Evolutionary conservation across 495 filamentous ascomycete genomes (phyloP).

Genomic region (Alectoria sarmentosa): DNA sequence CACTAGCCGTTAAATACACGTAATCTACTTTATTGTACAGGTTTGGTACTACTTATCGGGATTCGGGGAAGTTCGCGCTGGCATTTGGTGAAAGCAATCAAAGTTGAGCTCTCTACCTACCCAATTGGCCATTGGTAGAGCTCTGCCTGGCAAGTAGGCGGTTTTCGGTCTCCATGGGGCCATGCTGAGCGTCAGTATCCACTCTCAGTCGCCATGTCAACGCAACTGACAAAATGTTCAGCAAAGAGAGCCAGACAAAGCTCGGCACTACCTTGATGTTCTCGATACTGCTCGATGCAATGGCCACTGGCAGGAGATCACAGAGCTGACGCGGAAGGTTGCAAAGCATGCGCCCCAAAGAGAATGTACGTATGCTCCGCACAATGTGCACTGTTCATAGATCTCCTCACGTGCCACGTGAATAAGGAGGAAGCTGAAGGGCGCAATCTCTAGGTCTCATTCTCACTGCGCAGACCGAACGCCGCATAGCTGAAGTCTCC

Average conservation of each 20-base stretch:
- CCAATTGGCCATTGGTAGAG: background rate
- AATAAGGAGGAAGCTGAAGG: background rate
- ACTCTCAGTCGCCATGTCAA: background rate
- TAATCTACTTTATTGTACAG: too few species aligned
- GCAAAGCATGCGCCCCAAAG: conserved; percentile 86
- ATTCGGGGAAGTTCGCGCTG: background rate
- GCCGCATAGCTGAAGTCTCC: conserved; percentile 50
- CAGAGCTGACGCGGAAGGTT: conserved; percentile 83
- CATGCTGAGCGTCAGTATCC: conserved; percentile 20
- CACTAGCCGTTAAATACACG: conserved; percentile 11
- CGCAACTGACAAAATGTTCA: conserved; percentile 25
- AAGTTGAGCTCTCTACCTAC: background rate
- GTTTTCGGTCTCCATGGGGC: conserved; percentile 3
- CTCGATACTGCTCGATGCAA: conserved; percentile 83
- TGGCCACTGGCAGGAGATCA: conserved; percentile 82
- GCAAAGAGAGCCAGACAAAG: conserved; percentile 57
- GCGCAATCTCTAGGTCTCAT: conserved; percentile 52
- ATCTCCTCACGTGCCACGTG: background rate
- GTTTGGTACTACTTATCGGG: too few species aligned
- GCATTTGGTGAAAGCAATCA: background rate
- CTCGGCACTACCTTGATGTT: conserved; percentile 65
- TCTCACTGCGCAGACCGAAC: conserved; percentile 66
- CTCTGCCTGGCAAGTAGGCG: background rate
- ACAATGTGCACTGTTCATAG: background rate
- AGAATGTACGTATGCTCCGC: conserved; percentile 56